These are phyloP conservation scores for Tulasnella sp. DNA, from an alignment of 768 basidiomycete species.

Conservation along the genomic window DNA sequence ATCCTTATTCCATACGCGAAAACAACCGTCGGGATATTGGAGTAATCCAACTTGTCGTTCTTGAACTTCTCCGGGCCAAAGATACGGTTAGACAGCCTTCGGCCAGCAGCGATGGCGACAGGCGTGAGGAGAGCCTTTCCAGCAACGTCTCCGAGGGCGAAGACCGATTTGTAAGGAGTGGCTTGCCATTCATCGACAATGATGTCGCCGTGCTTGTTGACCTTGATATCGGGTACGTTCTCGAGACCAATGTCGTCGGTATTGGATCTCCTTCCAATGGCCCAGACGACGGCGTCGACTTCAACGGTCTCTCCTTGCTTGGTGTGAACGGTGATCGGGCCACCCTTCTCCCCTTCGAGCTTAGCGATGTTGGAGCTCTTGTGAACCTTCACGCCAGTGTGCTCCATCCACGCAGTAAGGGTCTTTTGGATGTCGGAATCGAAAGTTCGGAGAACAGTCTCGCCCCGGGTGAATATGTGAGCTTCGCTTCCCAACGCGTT, in stretches of 20 bases:
- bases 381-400: conserved; percentile 88
- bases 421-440: conserved; percentile 81
- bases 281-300: conserved; percentile 88
- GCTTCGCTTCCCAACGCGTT: conserved; percentile 88
- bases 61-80: conserved; percentile 86
- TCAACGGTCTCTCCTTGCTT: conserved; percentile 72
- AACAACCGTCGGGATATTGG: conserved; percentile 90
- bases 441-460: conserved; percentile 88
- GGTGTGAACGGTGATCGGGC: conserved; percentile 69
- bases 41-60: conserved; percentile 80
- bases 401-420: conserved; percentile 86
- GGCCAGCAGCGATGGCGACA: conserved; percentile 94
- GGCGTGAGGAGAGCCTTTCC: conserved; percentile 93
- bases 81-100: conserved; percentile 81
- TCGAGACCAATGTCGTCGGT: conserved; percentile 77
- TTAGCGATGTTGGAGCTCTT: conserved; percentile 67
- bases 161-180: conserved; percentile 63
- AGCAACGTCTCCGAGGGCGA: conserved; percentile 85
- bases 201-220: conserved; percentile 76
- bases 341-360: conserved; percentile 70
- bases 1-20: conserved; percentile 71
- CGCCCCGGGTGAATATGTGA: conserved; percentile 84
- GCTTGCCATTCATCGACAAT: conserved; percentile 90
- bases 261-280: conserved; percentile 81
- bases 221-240: conserved; percentile 61